Conservation (phyloP, 257 asterid genomes). For the Solanum medicagineum region DNA sequence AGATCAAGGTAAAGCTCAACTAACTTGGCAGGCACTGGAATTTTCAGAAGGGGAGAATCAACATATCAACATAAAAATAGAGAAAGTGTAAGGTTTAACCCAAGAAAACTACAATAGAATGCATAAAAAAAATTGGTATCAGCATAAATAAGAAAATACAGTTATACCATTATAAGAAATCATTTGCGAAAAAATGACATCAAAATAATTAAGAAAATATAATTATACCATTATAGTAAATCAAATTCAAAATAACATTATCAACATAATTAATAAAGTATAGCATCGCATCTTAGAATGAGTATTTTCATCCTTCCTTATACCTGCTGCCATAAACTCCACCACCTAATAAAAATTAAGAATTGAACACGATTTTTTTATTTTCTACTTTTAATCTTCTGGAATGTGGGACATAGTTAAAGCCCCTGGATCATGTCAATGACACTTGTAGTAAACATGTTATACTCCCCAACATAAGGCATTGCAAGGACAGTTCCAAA, state of each 20-base stretch:
- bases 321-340: neutral
- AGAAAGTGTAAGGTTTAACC: neutral
- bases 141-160: neutral
- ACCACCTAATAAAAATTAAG: neutral
- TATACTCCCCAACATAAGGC: neutral
- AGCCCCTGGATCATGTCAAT: neutral
- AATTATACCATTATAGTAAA: neutral
- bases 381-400: neutral
- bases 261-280: neutral
- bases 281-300: neutral
- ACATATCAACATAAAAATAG: neutral
- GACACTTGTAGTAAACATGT: neutral
- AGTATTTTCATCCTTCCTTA: neutral
- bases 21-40: slow-evolving; percentile 67
- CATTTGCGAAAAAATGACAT: neutral
- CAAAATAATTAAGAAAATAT: neutral
- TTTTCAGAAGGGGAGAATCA: slow-evolving; percentile 1
- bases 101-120: neutral
- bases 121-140: neutral
- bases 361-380: neutral
- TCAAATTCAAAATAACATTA: neutral
- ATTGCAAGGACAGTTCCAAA: neutral
- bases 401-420: neutral
- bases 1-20: slow-evolving; percentile 61
- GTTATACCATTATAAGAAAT: neutral